These are phyloP conservation scores for Arachnopeziza araneosa DNA, from an alignment of 2,329 filamentous ascomycete genomes.

Conservation along the genomic window DNA sequence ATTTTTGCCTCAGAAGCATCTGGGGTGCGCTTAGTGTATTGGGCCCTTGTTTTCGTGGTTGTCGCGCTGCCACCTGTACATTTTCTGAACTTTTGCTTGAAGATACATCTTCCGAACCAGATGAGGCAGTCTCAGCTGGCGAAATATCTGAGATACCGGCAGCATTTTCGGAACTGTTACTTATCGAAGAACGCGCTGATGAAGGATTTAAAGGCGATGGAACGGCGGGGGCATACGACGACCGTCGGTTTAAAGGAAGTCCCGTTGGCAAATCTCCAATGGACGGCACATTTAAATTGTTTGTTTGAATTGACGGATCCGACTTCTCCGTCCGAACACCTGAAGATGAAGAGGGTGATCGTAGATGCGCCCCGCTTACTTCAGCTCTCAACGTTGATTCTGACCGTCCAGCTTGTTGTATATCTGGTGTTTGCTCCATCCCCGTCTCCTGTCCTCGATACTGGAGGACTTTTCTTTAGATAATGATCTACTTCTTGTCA, in stretches of 20 bases:
- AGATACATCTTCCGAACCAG: constrained; percentile 8
- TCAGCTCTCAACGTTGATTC: neutral
- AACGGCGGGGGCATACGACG: constrained; percentile 25
- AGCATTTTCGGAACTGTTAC: constrained; percentile 12
- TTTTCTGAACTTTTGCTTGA: neutral
- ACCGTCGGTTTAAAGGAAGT: constrained; percentile 9
- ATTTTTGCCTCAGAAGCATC: constrained; percentile 19
- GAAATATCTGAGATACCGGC: constrained; percentile 3
- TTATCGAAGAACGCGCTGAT: constrained; percentile 12
- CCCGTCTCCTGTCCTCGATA: neutral
- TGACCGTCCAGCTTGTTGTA: neutral
- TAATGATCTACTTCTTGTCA: neutral
- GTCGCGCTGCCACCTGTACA: neutral
- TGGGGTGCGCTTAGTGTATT: constrained; percentile 15
- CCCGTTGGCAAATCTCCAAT: constrained; percentile 4
- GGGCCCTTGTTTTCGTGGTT: constrained; percentile 2
- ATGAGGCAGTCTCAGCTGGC: constrained; percentile 14
- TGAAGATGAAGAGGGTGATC: neutral
- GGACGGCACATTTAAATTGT: constrained; percentile 6
- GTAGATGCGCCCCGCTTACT: neutral
- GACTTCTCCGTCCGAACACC: neutral
- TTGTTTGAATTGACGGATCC: constrained; percentile 1
- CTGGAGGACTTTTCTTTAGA: neutral
- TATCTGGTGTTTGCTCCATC: neutral
- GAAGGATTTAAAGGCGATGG: constrained; percentile 30